These are phyloP conservation scores for Tetrapisispora iriomotensis DNA, from an alignment of 805 yeast genomes.

Conservation along the genomic window DNA sequence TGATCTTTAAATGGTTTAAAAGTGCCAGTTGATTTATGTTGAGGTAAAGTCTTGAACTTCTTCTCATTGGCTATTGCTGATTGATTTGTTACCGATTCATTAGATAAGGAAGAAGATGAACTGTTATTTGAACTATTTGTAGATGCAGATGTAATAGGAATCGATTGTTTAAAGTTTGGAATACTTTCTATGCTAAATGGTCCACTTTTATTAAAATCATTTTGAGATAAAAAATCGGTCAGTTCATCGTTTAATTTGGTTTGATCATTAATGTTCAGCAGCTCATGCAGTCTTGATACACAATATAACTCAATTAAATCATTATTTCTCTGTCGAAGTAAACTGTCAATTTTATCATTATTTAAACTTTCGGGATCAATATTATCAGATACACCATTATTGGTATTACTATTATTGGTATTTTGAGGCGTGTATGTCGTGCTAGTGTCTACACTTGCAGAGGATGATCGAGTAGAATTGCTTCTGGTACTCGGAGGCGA, in stretches of 20 bases:
- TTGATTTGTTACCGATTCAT: background rate
- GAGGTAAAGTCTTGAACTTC: background rate
- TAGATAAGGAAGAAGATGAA: background rate
- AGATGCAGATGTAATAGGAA: background rate
- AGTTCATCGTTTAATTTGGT: conserved; percentile 31
- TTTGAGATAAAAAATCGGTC: conserved; percentile 40
- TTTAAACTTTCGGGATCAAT: too few relatives aligned
- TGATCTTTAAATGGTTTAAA: conserved; percentile 1
- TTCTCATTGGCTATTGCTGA: background rate
- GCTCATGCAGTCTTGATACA: conserved; percentile 42
- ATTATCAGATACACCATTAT: too few relatives aligned
- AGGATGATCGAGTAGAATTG: too few relatives aligned
- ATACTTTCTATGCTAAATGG: conserved; percentile 29
- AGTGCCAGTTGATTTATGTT: background rate
- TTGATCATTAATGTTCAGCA: conserved; percentile 33
- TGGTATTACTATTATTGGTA: too few relatives aligned
- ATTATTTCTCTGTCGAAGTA: conserved; percentile 44
- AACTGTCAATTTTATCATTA: conserved; percentile 18
- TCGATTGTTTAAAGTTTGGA: conserved; percentile 8
- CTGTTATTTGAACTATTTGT: background rate
- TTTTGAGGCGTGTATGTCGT: too few relatives aligned
- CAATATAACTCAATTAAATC: conserved; percentile 54
- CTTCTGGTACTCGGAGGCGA: too few relatives aligned
- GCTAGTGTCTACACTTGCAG: too few relatives aligned
- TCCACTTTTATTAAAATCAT: conserved; percentile 41